Conservation (phyloP, 2,329 filamentous ascomycete genomes). For the Fusarium sp. region DNA sequence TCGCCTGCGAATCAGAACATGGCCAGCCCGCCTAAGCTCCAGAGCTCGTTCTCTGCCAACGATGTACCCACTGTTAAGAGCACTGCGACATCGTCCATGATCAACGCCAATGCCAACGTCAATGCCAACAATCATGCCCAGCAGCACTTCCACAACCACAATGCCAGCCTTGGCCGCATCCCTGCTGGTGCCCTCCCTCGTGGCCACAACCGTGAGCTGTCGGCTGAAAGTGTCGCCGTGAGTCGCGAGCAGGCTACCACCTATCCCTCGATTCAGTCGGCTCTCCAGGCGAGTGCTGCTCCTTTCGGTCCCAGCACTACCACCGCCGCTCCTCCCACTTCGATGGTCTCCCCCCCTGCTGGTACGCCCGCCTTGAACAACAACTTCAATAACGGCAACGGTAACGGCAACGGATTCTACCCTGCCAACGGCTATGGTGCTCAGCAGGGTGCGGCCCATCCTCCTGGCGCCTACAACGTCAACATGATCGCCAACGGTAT, state of each 20-base stretch:
- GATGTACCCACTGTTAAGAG: slow-evolving; percentile 89
- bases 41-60: slow-evolving; percentile 90
- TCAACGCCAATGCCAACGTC: slow-evolving; percentile 62
- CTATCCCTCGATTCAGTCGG: slow-evolving; percentile 75
- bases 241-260: slow-evolving; percentile 59
- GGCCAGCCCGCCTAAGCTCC: slow-evolving; percentile 78
- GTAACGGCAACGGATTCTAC: slow-evolving; percentile 49
- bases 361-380: slow-evolving; percentile 42
- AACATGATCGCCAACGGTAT: slow-evolving; percentile 75
- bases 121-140: slow-evolving; percentile 71
- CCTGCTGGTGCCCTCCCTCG: slow-evolving; percentile 74
- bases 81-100: slow-evolving; percentile 61
- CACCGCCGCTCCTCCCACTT: slow-evolving; percentile 45
- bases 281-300: slow-evolving; percentile 82
- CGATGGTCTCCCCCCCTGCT: slow-evolving; percentile 43
- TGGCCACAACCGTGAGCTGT: slow-evolving; percentile 80
- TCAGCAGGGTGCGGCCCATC: slow-evolving; percentile 45
- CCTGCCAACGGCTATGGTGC: slow-evolving; percentile 46
- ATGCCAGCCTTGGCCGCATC: slow-evolving; percentile 84
- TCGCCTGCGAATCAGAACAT: slow-evolving; percentile 65
- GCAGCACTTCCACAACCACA: slow-evolving; percentile 80
- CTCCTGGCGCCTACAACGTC: slow-evolving; percentile 47
- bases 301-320: slow-evolving; percentile 77
- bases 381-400: slow-evolving; percentile 43
- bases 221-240: slow-evolving; percentile 59